Conservation (phyloP, 306 rosid species). For the Quercus glauca region DNA sequence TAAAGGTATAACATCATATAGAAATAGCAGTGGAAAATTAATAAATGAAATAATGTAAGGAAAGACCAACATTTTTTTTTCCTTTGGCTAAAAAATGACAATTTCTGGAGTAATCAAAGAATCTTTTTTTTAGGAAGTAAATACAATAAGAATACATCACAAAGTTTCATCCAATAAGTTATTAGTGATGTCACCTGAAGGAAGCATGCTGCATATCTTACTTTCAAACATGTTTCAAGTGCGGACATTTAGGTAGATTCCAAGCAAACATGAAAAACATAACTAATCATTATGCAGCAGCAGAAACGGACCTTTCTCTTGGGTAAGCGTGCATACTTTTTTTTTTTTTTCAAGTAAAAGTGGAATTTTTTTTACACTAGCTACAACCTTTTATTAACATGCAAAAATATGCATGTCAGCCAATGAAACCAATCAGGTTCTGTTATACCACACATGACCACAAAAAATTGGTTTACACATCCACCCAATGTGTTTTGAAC, state of each 20-base stretch:
- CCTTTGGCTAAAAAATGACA: not conserved
- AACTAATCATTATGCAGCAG: not conserved
- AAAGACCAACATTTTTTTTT: not conserved
- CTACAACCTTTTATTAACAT: not conserved
- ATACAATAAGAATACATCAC: not conserved
- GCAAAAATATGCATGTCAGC: not conserved
- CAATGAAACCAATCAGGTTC: not conserved
- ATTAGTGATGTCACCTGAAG: not conserved
- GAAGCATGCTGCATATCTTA: not conserved
- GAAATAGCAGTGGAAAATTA: not conserved
- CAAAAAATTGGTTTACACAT: too few relatives aligned
- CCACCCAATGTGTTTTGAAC: too few relatives aligned
- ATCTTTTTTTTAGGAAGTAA: not conserved
- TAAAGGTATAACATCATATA: not conserved
- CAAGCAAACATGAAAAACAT: not conserved
- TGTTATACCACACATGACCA: not conserved
- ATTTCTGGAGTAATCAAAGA: not conserved
- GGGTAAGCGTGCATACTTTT: not conserved
- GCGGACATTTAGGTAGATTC: not conserved
- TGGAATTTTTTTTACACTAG: too few relatives aligned
- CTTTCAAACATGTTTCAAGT: not conserved
- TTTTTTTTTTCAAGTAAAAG: not conserved
- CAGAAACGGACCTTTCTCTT: not conserved
- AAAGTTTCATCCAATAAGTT: not conserved
- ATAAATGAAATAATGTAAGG: not conserved